Evolutionary conservation across 2,329 filamentous ascomycete species (phyloP), one percentile per base, ranked within the genome.

Genomic region (Neofusicoccum ribis): DNA sequence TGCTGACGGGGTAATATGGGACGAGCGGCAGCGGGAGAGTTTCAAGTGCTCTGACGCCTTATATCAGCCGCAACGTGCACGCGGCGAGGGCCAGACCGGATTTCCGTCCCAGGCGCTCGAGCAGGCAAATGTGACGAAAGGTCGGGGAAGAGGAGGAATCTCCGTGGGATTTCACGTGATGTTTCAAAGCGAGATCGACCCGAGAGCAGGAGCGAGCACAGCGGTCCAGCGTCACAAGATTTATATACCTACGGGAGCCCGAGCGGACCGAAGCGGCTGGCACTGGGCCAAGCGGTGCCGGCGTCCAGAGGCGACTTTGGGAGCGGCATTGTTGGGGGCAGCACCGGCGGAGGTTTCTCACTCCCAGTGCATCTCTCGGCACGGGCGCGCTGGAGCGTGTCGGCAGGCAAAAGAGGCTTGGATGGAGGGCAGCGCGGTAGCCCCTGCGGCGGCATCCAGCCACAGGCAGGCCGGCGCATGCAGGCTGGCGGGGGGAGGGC

Each of bases 91-190:
- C 39, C 34, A 39, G 54, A 31, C 54, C 54, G 27, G 59, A 51
- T 17, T 39, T n/a, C 6, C 31, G 17, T n/a, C 15, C 59, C 44
- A 49, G 44, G 15, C 59, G 47, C 44, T 51, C 31, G 59, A 63
- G 60, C 60, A 43, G 15, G 60, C 44, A 43, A 51, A 43, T 36
- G 60, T 64, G 62, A 64, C 62, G 51, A 47, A 65, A 43, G 52
- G 36, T 41, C 63, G 63, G 63, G 62, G 63, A 59, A 39, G 52
- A 59, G 63, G 63, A 65, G 46, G 51, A 51, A 58, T 44, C 43
- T 65, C 63, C 63, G 63, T 8, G 27, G 56, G 9, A 37, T 15
- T 37, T 47, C 56, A 60, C 56, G 56, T 60, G 56, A 60, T 17
- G 23, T 34, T 37, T 41, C 41, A 60, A 37, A 47, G 56, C 56